phyloP scores from a whole-genome alignment of 257 asterid species.

The Paulownia fortunei region DNA sequence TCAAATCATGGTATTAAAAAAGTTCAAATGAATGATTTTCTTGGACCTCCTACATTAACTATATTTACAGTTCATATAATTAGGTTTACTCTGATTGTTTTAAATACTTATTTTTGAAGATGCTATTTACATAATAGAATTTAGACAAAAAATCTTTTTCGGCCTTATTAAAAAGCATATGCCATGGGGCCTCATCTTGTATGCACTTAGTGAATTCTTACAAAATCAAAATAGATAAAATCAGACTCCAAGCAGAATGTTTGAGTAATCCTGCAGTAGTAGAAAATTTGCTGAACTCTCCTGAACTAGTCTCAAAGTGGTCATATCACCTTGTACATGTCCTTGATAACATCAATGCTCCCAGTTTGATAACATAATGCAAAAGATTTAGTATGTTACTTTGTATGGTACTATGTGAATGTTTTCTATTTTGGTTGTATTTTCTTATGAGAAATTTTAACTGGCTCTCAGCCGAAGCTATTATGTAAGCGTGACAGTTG shows the following conservation, averaged over 20 bases:
- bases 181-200: not conserved
- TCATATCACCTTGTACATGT: not conserved
- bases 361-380: not conserved
- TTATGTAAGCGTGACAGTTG: conserved; percentile 5
- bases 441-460: not conserved
- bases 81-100: not conserved
- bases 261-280: conserved; percentile 12
- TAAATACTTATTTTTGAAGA: not conserved
- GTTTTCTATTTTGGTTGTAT: not conserved
- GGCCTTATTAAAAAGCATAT: not conserved
- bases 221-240: not conserved
- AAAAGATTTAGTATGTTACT: conserved; percentile 9
- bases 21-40: not conserved
- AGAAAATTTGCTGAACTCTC: not conserved
- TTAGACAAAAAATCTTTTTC: not conserved
- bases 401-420: not conserved
- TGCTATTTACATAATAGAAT: not conserved
- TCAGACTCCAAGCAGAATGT: too few species aligned
- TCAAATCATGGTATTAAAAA: not conserved
- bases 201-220: not conserved
- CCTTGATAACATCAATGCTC: not conserved
- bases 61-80: not conserved
- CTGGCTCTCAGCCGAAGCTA: conserved; percentile 23
- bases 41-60: not conserved
- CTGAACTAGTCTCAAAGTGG: not conserved